A percentile compares a stretch with the other conserved stretches of the same genome.
Conservation (phyloP, 163 green algal species). For the Prototheca cutis region DNA sequence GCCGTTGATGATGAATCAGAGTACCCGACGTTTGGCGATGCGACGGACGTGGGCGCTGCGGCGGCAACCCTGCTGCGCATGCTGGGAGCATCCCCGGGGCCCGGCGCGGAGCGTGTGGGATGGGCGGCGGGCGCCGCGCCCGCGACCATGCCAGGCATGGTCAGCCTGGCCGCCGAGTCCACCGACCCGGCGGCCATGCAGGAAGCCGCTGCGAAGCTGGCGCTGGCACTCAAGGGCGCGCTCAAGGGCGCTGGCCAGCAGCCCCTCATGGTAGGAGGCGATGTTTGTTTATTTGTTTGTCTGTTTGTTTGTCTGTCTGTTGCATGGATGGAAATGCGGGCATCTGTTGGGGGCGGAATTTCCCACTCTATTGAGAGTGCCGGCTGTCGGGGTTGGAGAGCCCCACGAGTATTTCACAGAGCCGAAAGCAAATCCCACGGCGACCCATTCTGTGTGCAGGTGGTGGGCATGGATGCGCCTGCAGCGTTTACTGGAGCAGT, state of each 20-base stretch:
- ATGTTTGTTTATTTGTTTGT: background rate
- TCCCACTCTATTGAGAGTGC: background rate
- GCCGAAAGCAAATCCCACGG: too few species aligned
- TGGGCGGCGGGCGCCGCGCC: slow-evolving; percentile 6
- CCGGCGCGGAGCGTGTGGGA: background rate
- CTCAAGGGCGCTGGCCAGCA: slow-evolving; percentile 5
- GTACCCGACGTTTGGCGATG: slow-evolving; percentile 8
- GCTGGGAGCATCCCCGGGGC: background rate
- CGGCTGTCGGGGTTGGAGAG: too few species aligned
- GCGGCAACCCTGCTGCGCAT: background rate
- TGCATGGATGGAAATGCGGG: too few species aligned
- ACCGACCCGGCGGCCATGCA: background rate
- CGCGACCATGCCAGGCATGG: slow-evolving; percentile 13
- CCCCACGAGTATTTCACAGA: too few species aligned
- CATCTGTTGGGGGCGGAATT: too few species aligned
- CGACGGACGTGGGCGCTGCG: background rate
- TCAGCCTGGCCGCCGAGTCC: slow-evolving; percentile 8
- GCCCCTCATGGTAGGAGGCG: background rate
- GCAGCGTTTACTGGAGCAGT: slow-evolving; percentile 1
- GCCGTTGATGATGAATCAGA: too few species aligned
- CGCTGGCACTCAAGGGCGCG: slow-evolving; percentile 22
- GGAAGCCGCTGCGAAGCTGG: slow-evolving; percentile 8
- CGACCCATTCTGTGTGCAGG: background rate
- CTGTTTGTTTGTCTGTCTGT: background rate
- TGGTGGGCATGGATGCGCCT: slow-evolving; percentile 6